Conservation (phyloP, 495 filamentous ascomycete genomes). For the Massariosphaeria phaeospora region DNA sequence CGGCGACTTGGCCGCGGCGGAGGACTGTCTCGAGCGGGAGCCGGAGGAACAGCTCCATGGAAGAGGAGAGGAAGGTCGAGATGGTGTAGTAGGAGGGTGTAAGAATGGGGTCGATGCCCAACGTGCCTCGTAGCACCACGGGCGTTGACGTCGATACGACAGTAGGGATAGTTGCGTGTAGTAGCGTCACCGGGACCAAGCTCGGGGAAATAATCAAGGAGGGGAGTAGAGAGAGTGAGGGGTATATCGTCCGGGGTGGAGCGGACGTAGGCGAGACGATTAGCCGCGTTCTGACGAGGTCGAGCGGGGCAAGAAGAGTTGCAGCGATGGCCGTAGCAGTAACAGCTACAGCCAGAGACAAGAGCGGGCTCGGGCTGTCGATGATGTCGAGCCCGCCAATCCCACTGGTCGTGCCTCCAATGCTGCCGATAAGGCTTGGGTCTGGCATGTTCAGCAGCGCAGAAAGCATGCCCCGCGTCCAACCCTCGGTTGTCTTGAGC, state of each 20-base stretch:
- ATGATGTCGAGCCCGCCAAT: conserved; percentile 52
- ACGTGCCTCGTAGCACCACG: conserved; percentile 65
- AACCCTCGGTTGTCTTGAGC: conserved; percentile 78
- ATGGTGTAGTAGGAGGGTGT: conserved; percentile 74
- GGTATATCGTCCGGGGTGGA: conserved; percentile 65
- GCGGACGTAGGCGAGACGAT: conserved; percentile 74
- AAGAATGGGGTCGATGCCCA: conserved; percentile 75
- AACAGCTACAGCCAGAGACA: conserved; percentile 71
- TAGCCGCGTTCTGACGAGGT: conserved; percentile 82
- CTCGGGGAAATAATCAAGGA: conserved; percentile 65
- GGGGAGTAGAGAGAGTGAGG: conserved; percentile 68
- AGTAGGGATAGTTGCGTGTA: conserved; percentile 77
- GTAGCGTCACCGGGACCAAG: conserved; percentile 74
- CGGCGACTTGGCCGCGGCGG: conserved; percentile 75
- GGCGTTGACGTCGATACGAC: conserved; percentile 74
- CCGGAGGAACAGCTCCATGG: conserved; percentile 73
- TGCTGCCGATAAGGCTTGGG: conserved; percentile 50
- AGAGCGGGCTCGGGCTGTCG: conserved; percentile 66
- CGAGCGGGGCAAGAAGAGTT: conserved; percentile 75
- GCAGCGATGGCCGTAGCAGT: conserved; percentile 76
- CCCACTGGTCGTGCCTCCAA: conserved; percentile 29
- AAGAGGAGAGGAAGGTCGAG: conserved; percentile 68
- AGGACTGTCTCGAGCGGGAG: conserved; percentile 90
- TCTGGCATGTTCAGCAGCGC: conserved; percentile 81
- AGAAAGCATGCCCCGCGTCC: conserved; percentile 75